phyloP scores from a whole-genome alignment of 1,284 basidiomycete genomes.

The Trichosporon sp. region DNA sequence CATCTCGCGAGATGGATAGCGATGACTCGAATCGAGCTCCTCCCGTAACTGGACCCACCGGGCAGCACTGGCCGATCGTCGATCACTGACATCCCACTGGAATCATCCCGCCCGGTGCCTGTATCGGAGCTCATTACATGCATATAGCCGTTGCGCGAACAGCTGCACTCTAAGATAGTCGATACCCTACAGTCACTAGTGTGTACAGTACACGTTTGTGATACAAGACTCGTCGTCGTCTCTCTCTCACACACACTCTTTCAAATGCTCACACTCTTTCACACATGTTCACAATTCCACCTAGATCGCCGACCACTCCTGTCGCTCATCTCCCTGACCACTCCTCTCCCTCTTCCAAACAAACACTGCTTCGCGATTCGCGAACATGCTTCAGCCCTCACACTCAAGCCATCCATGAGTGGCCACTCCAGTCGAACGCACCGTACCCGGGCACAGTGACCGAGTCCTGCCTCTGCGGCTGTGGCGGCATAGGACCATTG shows the following conservation, averaged over 20 bases:
- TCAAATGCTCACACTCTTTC: not conserved
- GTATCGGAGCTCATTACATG: not conserved
- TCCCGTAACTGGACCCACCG: too few species aligned
- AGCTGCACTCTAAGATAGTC: not conserved
- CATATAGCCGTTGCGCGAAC: not conserved
- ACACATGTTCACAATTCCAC: not conserved
- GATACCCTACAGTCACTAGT: not conserved
- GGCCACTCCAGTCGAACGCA: conserved; percentile 22
- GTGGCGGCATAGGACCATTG: not conserved
- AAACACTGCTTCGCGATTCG: not conserved
- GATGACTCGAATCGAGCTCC: too few species aligned
- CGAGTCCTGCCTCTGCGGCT: conserved; percentile 17
- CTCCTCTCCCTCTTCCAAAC: not conserved
- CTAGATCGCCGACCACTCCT: not conserved
- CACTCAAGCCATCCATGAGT: conserved; percentile 32
- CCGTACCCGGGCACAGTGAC: conserved; percentile 17
- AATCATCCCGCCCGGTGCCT: not conserved
- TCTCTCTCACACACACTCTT: not conserved
- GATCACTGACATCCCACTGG: not conserved
- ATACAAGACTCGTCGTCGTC: not conserved
- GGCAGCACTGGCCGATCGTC: not conserved
- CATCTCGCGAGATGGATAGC: too few species aligned
- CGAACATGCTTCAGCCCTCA: not conserved
- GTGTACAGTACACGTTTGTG: not conserved
- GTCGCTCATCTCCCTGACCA: not conserved